Conservation (phyloP, 164 flowering plant species). For the Aristolochia californica region DNA sequence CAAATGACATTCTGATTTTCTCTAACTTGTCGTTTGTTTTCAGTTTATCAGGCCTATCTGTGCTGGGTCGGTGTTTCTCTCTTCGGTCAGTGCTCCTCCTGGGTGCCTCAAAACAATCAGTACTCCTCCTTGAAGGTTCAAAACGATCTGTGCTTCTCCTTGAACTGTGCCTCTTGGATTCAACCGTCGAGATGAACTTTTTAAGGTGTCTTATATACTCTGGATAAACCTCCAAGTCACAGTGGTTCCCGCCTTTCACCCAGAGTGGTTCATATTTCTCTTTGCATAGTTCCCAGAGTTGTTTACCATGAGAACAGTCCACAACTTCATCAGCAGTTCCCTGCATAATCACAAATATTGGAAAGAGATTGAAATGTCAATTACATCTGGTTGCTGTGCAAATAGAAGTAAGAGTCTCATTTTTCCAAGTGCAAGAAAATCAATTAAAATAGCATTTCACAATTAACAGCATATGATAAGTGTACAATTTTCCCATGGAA, state of each 20-base stretch:
- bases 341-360: slow-evolving; percentile 18
- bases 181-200: slow-evolving; percentile 59
- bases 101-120: slow-evolving; percentile 37
- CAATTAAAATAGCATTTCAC: too few species aligned
- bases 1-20: slow-evolving; percentile 38
- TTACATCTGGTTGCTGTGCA: too few species aligned
- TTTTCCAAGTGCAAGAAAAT: too few species aligned
- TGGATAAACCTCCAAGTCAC: slow-evolving; percentile 68
- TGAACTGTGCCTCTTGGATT: slow-evolving; percentile 37
- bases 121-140: slow-evolving; percentile 35
- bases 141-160: slow-evolving; percentile 41
- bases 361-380: too few species aligned
- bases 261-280: slow-evolving; percentile 84
- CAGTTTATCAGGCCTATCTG: slow-evolving; percentile 40
- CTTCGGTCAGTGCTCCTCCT: slow-evolving; percentile 37
- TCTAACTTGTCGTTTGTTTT: slow-evolving; percentile 35
- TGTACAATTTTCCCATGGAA: too few species aligned
- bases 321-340: slow-evolving; percentile 89
- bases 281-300: slow-evolving; percentile 75
- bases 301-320: slow-evolving; percentile 81
- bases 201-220: slow-evolving; percentile 70
- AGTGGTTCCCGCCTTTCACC: slow-evolving; percentile 83
- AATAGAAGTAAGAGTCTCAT: too few species aligned
- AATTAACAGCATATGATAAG: too few species aligned
- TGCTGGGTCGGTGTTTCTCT: slow-evolving; percentile 31